phyloP scores from a whole-genome alignment of 2,329 filamentous ascomycete genomes.

The Emergomyces orientalis region DNA sequence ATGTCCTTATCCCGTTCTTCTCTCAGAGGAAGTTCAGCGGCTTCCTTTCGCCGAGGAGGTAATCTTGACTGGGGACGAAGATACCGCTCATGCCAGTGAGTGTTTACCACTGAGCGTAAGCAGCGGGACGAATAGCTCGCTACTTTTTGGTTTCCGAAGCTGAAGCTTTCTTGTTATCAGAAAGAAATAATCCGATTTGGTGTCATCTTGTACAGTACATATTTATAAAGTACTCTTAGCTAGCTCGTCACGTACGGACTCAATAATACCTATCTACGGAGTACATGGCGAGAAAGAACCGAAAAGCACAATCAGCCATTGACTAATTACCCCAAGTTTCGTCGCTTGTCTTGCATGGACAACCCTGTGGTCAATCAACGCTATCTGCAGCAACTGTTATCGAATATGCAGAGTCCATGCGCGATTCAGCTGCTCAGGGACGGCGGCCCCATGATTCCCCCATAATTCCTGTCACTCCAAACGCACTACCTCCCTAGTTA shows the following conservation, averaged over 20 bases:
- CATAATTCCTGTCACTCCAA: background rate
- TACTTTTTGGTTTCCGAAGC: background rate
- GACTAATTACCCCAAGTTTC: background rate
- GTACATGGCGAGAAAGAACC: background rate
- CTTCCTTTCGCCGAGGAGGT: background rate
- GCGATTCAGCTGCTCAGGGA: conserved; percentile 3
- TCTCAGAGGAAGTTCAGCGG: background rate
- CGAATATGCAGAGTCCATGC: background rate
- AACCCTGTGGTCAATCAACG: background rate
- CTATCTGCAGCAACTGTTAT: background rate
- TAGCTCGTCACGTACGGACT: background rate
- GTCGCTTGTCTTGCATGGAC: background rate
- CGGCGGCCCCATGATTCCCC: background rate
- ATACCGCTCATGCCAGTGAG: background rate
- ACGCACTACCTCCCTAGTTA: background rate
- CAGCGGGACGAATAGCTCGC: too few relatives aligned
- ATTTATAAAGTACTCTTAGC: background rate
- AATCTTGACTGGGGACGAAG: background rate
- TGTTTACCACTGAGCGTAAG: too few relatives aligned
- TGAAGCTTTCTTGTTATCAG: background rate
- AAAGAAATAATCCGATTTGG: background rate
- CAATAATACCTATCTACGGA: background rate
- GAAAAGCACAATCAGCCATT: background rate
- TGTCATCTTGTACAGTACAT: background rate
- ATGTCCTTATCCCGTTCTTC: background rate